phyloP scores from a whole-genome alignment of 768 basidiomycete species.

The Serendipita sp. region DNA sequence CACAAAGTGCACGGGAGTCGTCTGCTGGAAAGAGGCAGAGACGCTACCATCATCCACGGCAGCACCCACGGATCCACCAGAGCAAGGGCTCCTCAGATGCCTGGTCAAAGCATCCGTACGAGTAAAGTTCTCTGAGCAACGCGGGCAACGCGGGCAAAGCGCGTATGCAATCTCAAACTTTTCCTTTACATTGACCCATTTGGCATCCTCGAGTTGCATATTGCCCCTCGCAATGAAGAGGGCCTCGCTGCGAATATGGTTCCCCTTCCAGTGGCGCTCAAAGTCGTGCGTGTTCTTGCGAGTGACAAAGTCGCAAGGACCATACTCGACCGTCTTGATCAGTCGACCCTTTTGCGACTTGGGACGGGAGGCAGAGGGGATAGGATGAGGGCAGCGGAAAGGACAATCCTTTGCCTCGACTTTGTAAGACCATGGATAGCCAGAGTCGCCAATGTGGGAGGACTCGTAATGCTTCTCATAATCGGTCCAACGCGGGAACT shows the following conservation, averaged over 20 bases:
- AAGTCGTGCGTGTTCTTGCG: conserved; percentile 6
- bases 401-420: conserved; percentile 4
- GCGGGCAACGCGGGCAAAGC: background rate
- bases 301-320: conserved; percentile 3
- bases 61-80: conserved; percentile 2
- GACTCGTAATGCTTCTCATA: conserved; percentile 6
- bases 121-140: conserved; percentile 4
- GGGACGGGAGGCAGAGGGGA: conserved; percentile 1
- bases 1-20: background rate
- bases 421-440: conserved; percentile 4
- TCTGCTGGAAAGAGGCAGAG: background rate
- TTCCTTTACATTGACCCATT: conserved; percentile 5
- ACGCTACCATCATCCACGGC: background rate
- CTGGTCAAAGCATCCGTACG: background rate
- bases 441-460: conserved; percentile 2
- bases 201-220: conserved; percentile 5
- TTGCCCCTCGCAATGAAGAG: conserved; percentile 3
- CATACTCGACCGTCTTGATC: conserved; percentile 5
- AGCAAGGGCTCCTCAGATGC: background rate
- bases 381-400: conserved; percentile 4
- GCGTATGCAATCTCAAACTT: conserved; percentile 4
- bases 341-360: background rate
- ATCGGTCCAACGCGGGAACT: conserved; percentile 1
- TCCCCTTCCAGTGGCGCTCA: conserved; percentile 4
- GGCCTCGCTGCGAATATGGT: conserved; percentile 2